Conservation (phyloP, 1,284 basidiomycete genomes). For the Erythrobasidium hasegawianum region DNA sequence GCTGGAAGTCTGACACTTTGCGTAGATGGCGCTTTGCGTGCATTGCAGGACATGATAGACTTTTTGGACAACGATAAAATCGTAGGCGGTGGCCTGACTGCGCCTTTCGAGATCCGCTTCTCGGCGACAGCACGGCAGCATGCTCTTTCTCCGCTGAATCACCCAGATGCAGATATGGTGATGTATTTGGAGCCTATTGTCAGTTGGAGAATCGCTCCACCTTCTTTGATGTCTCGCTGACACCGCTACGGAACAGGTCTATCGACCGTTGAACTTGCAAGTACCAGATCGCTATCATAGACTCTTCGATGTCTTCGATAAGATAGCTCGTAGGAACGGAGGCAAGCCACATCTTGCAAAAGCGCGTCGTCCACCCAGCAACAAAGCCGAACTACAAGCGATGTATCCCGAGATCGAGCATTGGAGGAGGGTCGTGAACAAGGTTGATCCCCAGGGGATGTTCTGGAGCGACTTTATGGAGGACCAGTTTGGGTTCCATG, state of each 20-base stretch:
- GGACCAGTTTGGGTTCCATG: slow-evolving; percentile 12
- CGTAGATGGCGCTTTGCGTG: slow-evolving; percentile 21
- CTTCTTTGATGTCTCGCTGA: background rate
- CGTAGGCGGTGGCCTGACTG: slow-evolving; percentile 24
- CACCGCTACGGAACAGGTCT: background rate
- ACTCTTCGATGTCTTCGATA: slow-evolving; percentile 10
- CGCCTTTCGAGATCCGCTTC: slow-evolving; percentile 29
- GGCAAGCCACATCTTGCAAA: slow-evolving; percentile 29
- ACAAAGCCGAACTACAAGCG: slow-evolving; percentile 6
- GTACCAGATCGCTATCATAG: slow-evolving; percentile 15
- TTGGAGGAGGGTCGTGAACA: slow-evolving; percentile 15
- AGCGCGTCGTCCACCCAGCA: background rate
- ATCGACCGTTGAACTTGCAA: slow-evolving; percentile 19
- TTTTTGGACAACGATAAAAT: slow-evolving; percentile 18
- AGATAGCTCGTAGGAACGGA: slow-evolving; percentile 12
- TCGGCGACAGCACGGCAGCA: slow-evolving; percentile 11
- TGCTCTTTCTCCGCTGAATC: slow-evolving; percentile 21
- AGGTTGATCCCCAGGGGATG: slow-evolving; percentile 18
- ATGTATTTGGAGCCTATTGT: slow-evolving; percentile 30
- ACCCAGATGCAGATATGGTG: slow-evolving; percentile 14
- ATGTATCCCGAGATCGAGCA: slow-evolving; percentile 13
- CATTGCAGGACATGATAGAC: slow-evolving; percentile 22
- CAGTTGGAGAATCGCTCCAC: background rate
- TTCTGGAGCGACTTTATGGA: slow-evolving; percentile 30
- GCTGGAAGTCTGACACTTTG: too few relatives aligned